Conservation (phyloP, 495 filamentous ascomycete species). For the Usnea hakonensis region DNA sequence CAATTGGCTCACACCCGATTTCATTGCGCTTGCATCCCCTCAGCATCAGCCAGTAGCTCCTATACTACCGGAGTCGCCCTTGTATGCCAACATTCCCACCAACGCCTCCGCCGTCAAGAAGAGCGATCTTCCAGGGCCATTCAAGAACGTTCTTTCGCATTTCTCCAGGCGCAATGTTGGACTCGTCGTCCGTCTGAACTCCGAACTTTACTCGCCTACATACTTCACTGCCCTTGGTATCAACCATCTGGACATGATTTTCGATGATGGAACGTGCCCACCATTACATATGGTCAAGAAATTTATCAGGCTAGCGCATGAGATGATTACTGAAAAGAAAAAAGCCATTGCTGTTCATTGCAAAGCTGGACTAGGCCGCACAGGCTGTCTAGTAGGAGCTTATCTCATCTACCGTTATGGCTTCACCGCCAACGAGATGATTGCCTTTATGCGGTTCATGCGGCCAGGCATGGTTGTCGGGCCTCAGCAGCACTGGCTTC, state of each 20-base stretch:
- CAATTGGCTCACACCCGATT: conserved; percentile 95
- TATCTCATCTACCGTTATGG: conserved; percentile 96
- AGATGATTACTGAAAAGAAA: conserved; percentile 80
- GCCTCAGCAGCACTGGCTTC: conserved; percentile 98
- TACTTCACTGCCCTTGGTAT: conserved; percentile 95
- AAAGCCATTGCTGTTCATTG: conserved; percentile 94
- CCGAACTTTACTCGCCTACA: conserved; percentile 85
- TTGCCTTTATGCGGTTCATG: conserved; percentile 99
- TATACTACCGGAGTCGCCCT: conserved; percentile 60
- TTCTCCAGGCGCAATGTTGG: conserved; percentile 82
- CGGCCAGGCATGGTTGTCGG: conserved; percentile 98
- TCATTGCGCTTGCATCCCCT: conserved; percentile 93
- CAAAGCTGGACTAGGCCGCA: conserved; percentile 95
- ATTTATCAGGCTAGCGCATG: conserved; percentile 91
- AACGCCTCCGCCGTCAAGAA: conserved; percentile 56
- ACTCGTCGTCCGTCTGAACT: conserved; percentile 91
- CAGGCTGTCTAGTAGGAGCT: conserved; percentile 91
- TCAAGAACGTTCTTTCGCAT: conserved; percentile 91
- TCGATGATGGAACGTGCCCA: conserved; percentile 96
- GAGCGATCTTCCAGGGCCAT: conserved; percentile 62
- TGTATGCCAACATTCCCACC: conserved; percentile 63
- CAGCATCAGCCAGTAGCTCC: conserved; percentile 68
- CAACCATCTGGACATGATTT: conserved; percentile 96
- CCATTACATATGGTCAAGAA: conserved; percentile 74
- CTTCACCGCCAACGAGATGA: conserved; percentile 98